Evolutionary conservation across 1,284 basidiomycete species (phyloP), one percentile per base, ranked within the genome.

Genomic region (Ustilago hordei): DNA sequence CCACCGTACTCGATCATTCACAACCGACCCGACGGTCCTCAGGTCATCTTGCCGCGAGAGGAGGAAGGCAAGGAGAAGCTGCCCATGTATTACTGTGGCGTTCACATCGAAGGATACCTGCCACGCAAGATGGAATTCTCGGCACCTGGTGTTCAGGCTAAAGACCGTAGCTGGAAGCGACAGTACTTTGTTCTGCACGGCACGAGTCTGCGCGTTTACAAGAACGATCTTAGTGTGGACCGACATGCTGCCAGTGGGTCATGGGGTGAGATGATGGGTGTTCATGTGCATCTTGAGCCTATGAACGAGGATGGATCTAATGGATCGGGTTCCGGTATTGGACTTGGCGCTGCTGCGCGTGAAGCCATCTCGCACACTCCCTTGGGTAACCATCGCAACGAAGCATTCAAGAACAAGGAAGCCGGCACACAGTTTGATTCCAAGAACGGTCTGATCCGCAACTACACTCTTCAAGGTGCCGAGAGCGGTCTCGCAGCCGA

Each of bases 51-150:
- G 56, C 81, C 81, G 12, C 65, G 81, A 8, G 81, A 82, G 59
- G 81, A 82, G 55, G 95, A 98, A 84, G 96, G 94, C 23, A 87
- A 81, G 45, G 96, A 99, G 87, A 87, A 86, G 48, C 89, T 99
- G 3, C 96, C 97, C 0, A 50, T 81, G 2, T 99, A 99, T 87
- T 90, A 89, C 77, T 98, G 97, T 87, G 87, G 88, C n/a, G 91
- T 98, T 15, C 92, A 94, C 85, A 91, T 99, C 78, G 90, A 91
- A 57, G 94, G 93, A 2, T 90, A 92, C 70, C 90, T 99, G 88
- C 92, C 93, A 5, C 91, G 94, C 59, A 99, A 99, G 89, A 91
- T 96, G 92, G 96, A 99, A 88, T 98, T 99, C 85, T 88, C 87
- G 1, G 88, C 90, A 15, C 94, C 95, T 0, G 94, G 94, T 9